A percentile compares a stretch with the other conserved stretches of the same genome.
phyloP scores from a whole-genome alignment of 495 filamentous ascomycete species.

The Penicillium cosmopolitanum region DNA sequence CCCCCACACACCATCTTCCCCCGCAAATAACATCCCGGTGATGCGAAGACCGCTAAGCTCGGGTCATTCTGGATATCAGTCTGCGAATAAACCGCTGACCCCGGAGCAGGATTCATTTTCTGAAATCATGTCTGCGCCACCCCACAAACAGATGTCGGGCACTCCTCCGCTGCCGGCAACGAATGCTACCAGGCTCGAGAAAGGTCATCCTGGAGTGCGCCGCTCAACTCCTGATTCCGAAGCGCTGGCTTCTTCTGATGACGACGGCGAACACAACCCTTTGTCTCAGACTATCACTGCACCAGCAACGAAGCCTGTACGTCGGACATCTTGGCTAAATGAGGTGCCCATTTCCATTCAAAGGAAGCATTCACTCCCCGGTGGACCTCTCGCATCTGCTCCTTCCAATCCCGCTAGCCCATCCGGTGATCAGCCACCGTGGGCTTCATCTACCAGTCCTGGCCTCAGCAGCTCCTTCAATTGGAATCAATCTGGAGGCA shows the following conservation, averaged over 20 bases:
- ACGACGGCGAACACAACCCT: conserved; percentile 66
- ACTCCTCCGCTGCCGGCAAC: conserved; percentile 40
- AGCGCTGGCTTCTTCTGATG: conserved; percentile 89
- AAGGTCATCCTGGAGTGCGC: conserved; percentile 65
- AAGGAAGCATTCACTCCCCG: conserved; percentile 55
- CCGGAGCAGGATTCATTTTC: conserved; percentile 7
- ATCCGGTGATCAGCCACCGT: conserved; percentile 68
- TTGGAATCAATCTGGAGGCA: conserved; percentile 58
- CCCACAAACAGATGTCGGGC: conserved; percentile 37
- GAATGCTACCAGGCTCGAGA: conserved; percentile 69
- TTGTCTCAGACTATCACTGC: conserved; percentile 40
- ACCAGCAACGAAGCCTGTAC: conserved; percentile 43
- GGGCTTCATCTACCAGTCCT: conserved; percentile 58
- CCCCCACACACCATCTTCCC: neutral
- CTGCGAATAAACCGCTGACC: conserved; percentile 5
- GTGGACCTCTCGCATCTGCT: conserved; percentile 70
- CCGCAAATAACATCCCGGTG: conserved; percentile 2
- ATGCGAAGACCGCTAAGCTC: neutral
- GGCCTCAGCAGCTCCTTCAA: conserved; percentile 55
- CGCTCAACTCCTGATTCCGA: conserved; percentile 92
- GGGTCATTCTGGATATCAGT: neutral
- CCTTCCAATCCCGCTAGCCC: conserved; percentile 77
- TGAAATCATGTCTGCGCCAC: conserved; percentile 40
- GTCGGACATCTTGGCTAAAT: conserved; percentile 60
- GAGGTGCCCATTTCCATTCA: conserved; percentile 49